Conservation (phyloP, 2,329 filamentous ascomycete genomes). For the Dactylellina haptotyla region DNA sequence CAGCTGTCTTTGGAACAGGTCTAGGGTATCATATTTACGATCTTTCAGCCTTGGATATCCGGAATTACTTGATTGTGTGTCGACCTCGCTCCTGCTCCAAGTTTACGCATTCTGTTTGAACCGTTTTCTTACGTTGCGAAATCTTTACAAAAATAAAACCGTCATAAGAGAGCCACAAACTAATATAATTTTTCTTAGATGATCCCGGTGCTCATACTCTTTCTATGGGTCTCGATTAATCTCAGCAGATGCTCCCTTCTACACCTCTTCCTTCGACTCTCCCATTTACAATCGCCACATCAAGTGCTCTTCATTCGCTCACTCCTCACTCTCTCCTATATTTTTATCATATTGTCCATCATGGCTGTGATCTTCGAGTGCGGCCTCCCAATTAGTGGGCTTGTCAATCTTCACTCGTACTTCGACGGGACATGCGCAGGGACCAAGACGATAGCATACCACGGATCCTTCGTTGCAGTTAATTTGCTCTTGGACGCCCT, state of each 20-base stretch:
- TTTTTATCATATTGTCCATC: not conserved
- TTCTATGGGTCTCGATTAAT: conserved; percentile 4
- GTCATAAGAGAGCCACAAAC: not conserved
- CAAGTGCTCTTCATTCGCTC: conserved; percentile 4
- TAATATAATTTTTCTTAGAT: not conserved
- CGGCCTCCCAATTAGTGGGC: not conserved
- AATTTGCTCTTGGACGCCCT: conserved; percentile 9
- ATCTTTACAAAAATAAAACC: not conserved
- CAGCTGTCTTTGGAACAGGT: conserved; percentile 10
- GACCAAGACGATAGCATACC: not conserved
- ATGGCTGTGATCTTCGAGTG: conserved; percentile 5
- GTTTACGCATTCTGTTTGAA: not conserved
- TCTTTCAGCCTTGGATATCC: conserved; percentile 10
- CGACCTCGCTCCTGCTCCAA: not conserved
- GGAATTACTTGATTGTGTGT: conserved; percentile 3
- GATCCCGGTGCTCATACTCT: not conserved
- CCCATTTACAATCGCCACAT: not conserved
- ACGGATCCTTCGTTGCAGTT: not conserved
- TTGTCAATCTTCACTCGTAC: not conserved
- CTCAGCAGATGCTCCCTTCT: conserved; percentile 14
- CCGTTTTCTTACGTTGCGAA: not conserved
- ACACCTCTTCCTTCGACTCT: conserved; percentile 25
- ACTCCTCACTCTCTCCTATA: conserved; percentile 2
- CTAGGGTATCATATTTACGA: conserved; percentile 27
- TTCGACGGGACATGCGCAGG: conserved; percentile 15